Evolutionary conservation across 176 grass and related monocot genomes (phyloP).

Genomic region (Ananas comosus): DNA sequence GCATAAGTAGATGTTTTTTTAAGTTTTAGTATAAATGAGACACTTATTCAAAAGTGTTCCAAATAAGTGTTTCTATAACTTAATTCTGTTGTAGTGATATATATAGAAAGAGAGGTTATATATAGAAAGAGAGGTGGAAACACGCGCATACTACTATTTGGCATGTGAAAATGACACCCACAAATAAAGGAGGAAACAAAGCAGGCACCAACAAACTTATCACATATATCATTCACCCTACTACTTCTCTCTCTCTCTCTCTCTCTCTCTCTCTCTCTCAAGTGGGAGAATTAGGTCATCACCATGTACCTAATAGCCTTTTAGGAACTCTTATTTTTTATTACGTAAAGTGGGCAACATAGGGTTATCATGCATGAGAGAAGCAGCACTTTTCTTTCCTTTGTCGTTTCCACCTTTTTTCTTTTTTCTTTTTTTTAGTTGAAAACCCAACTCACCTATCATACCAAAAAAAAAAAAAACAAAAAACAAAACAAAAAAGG

Average conservation of each 20-base stretch:
- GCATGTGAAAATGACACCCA: background rate
- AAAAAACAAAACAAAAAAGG: background rate
- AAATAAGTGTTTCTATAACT: too few species aligned
- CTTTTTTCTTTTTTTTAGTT: background rate
- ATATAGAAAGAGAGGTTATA: too few species aligned
- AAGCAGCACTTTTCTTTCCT: background rate
- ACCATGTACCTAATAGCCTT: background rate
- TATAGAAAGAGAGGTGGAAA: background rate
- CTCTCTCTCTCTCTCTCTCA: background rate
- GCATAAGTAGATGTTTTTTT: too few species aligned
- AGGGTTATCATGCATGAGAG: background rate
- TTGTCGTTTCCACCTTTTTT: background rate
- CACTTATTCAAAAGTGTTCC: too few species aligned
- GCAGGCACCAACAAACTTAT: background rate
- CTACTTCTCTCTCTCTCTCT: background rate
- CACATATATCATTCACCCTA: background rate
- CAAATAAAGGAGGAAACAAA: background rate
- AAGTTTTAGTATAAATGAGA: too few species aligned
- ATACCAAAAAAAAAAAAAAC: background rate
- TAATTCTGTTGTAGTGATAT: too few species aligned
- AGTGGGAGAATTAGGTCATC: conserved; percentile 8
- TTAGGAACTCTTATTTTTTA: background rate
- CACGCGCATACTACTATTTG: background rate
- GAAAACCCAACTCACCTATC: background rate
- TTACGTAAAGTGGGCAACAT: background rate